phyloP scores from a whole-genome alignment of 2,329 filamentous ascomycete species.

The Myriosclerotinia scirpicola region DNA sequence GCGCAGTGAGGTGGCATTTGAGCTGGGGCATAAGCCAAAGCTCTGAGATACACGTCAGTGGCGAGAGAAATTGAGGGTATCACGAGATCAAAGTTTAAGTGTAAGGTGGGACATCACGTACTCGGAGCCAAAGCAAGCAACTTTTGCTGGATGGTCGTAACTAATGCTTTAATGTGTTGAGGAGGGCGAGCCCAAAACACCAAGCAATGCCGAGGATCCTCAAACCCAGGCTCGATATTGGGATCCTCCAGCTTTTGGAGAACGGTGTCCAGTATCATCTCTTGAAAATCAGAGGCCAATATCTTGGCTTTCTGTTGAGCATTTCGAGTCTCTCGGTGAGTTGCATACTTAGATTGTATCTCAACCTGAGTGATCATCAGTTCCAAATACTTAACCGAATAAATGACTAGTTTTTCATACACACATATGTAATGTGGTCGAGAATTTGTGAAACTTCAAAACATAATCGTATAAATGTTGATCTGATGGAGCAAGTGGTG shows the following conservation, averaged over 20 bases:
- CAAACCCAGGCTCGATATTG: slow-evolving; percentile 64
- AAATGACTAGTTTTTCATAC: not conserved
- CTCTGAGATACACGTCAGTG: slow-evolving; percentile 47
- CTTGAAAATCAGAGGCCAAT: slow-evolving; percentile 64
- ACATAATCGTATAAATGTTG: not conserved
- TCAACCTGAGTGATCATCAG: slow-evolving; percentile 28
- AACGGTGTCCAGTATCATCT: slow-evolving; percentile 74
- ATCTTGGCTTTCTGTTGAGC: slow-evolving; percentile 73
- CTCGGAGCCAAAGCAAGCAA: slow-evolving; percentile 66
- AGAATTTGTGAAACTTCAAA: not conserved
- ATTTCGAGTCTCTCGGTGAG: slow-evolving; percentile 75
- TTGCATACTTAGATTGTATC: slow-evolving; percentile 55
- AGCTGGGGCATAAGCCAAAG: slow-evolving; percentile 84
- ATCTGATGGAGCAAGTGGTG: not conserved
- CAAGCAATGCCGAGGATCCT: slow-evolving; percentile 77
- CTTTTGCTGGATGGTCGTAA: slow-evolving; percentile 66
- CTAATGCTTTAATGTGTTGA: slow-evolving; percentile 64
- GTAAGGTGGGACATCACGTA: slow-evolving; percentile 48
- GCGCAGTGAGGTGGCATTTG: slow-evolving; percentile 78
- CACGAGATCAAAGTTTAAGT: not conserved
- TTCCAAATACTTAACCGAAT: not conserved
- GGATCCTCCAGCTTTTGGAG: slow-evolving; percentile 68
- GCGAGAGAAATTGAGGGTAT: not conserved
- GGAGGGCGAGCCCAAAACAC: slow-evolving; percentile 89
- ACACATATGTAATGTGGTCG: slow-evolving; percentile 3